Evolutionary conservation across 495 filamentous ascomycete genomes (phyloP).

Genomic region (Penicillium flavigenum): DNA sequence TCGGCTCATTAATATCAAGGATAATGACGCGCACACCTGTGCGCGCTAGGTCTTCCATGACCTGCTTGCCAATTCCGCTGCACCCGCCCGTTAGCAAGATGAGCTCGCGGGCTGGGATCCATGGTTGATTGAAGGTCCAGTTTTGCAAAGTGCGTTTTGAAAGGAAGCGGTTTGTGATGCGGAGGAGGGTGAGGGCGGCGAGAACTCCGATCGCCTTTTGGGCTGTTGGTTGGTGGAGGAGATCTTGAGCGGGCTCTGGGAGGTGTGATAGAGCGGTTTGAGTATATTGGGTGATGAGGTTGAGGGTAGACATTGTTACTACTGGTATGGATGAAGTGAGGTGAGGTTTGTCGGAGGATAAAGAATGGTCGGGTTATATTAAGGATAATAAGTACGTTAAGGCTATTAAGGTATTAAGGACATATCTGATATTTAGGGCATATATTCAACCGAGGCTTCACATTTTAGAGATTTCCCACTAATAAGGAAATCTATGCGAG

Average conservation of each 20-base stretch:
- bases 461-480: neutral
- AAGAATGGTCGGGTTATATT: neutral
- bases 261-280: conserved; percentile 30
- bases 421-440: neutral
- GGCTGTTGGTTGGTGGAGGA: conserved; percentile 28
- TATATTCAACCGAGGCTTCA: neutral
- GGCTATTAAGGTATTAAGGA: neutral
- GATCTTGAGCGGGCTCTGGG: conserved; percentile 31
- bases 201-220: conserved; percentile 33
- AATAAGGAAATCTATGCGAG: neutral
- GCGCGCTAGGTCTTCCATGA: conserved; percentile 47
- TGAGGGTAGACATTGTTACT: conserved; percentile 14
- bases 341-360: neutral
- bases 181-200: conserved; percentile 39
- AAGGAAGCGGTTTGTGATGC: conserved; percentile 41
- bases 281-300: conserved; percentile 31
- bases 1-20: conserved; percentile 47
- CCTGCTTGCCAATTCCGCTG: conserved; percentile 55
- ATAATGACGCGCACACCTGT: conserved; percentile 52
- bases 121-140: conserved; percentile 43
- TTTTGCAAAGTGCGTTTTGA: conserved; percentile 49
- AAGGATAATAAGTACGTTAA: neutral
- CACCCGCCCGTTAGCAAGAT: conserved; percentile 59
- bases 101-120: conserved; percentile 50
- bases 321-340: neutral